phyloP scores from a whole-genome alignment of 2,329 filamentous ascomycete species.

The Monilinia laxa region DNA sequence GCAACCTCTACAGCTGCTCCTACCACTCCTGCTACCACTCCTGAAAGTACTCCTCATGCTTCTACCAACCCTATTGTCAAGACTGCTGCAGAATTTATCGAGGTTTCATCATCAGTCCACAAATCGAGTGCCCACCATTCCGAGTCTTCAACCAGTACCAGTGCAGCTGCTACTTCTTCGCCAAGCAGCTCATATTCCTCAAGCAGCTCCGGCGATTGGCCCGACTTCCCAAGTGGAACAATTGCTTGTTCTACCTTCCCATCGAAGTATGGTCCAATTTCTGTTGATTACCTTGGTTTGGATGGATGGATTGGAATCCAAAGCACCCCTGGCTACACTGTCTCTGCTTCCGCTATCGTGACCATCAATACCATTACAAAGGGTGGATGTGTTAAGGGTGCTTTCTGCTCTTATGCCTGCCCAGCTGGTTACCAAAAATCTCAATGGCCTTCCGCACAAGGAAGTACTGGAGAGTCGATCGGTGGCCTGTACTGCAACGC shows the following conservation, averaged over 20 bases:
- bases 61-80: slow-evolving; percentile 23
- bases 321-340: slow-evolving; percentile 52
- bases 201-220: slow-evolving; percentile 54
- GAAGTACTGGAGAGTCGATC: slow-evolving; percentile 76
- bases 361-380: slow-evolving; percentile 63
- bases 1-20: slow-evolving; percentile 26
- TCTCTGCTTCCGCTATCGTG: slow-evolving; percentile 54
- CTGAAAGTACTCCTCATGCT: slow-evolving; percentile 4
- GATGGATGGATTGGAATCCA: slow-evolving; percentile 82
- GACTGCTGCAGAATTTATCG: slow-evolving; percentile 3
- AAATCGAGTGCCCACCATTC: slow-evolving; percentile 32
- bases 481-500: slow-evolving; percentile 81
- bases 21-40: slow-evolving; percentile 35
- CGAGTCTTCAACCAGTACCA: not conserved
- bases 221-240: slow-evolving; percentile 72
- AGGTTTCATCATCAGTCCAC: slow-evolving; percentile 6
- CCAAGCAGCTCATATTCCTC: slow-evolving; percentile 18
- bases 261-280: slow-evolving; percentile 73
- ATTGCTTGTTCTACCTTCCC: slow-evolving; percentile 74
- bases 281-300: slow-evolving; percentile 66
- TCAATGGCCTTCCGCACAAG: slow-evolving; percentile 83
- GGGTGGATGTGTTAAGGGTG: slow-evolving; percentile 60
- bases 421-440: slow-evolving; percentile 88
- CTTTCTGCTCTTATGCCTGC: slow-evolving; percentile 91
- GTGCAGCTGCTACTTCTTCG: slow-evolving; percentile 30